Percentiles rank a stretch among this genome's conserved stretches.
Evolutionary conservation across 2,329 filamentous ascomycete genomes (phyloP).

Genomic region (Alternaria novae-zelandiae): DNA sequence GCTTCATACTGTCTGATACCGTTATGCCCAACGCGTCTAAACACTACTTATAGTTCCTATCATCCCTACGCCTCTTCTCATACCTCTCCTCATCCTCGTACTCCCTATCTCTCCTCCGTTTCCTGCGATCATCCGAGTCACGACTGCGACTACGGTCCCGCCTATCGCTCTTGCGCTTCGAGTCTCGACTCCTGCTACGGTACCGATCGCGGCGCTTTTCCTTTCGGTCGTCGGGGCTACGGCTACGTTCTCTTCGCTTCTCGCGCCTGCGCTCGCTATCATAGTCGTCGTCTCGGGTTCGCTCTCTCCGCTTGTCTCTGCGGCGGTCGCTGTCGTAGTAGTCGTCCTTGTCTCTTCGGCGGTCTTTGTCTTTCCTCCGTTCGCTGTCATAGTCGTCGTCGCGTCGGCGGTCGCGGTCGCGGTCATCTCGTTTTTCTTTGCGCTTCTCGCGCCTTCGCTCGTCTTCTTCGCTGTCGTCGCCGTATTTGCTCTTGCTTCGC

Average conservation of each 20-base stretch:
- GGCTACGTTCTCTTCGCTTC: conserved; percentile 24
- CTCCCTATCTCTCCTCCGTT: conserved; percentile 34
- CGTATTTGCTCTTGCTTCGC: conserved; percentile 17
- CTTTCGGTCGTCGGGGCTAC: conserved; percentile 37
- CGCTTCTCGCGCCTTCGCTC: conserved; percentile 27
- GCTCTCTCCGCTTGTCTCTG: conserved; percentile 24
- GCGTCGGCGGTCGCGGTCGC: conserved; percentile 23
- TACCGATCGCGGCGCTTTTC: conserved; percentile 30
- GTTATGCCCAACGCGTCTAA: neutral
- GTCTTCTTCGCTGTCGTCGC: conserved; percentile 23
- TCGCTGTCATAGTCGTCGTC: conserved; percentile 31
- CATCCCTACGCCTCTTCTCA: conserved; percentile 25
- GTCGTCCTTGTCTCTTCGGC: conserved; percentile 24
- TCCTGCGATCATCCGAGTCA: conserved; percentile 32
- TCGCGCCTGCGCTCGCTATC: conserved; percentile 19
- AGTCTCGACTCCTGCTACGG: conserved; percentile 33
- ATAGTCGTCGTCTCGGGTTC: conserved; percentile 21
- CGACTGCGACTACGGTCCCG: conserved; percentile 25
- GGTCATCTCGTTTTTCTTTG: conserved; percentile 17
- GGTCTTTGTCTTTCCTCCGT: conserved; percentile 22
- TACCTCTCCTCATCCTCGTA: conserved; percentile 27
- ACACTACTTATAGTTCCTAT: conserved; percentile 13
- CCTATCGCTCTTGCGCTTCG: conserved; percentile 23
- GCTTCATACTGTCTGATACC: neutral
- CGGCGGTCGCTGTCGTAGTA: conserved; percentile 30